Evolutionary conservation across 2,329 filamentous ascomycete species (phyloP).

Genomic region (Fusarium compactum): DNA sequence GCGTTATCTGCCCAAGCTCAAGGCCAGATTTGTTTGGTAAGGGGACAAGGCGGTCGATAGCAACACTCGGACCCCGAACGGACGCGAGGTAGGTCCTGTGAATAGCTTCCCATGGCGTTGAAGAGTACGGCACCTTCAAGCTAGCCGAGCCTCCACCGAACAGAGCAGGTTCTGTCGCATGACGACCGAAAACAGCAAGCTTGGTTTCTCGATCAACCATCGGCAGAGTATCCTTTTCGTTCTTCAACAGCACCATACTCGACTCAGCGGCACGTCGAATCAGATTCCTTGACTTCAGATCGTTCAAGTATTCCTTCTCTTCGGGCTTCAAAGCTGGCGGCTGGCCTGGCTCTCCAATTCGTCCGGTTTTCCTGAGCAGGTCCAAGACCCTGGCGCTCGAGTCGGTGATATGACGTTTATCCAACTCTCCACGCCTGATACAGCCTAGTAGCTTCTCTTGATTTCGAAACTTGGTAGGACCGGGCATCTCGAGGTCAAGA

Average conservation of each 20-base stretch:
- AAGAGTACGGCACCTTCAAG: background rate
- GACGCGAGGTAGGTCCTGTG: background rate
- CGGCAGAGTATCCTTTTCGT: background rate
- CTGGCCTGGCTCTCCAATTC: background rate
- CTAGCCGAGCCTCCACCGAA: background rate
- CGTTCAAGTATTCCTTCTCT: background rate
- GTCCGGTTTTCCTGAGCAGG: background rate
- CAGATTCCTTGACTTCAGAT: rapidly evolving
- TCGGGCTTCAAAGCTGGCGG: background rate
- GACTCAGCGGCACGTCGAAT: background rate
- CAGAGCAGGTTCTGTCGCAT: background rate
- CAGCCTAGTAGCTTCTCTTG: background rate
- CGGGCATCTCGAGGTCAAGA: conserved; percentile 4
- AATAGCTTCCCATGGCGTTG: background rate
- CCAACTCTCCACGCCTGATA: background rate
- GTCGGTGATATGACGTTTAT: background rate
- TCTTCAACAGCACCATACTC: background rate
- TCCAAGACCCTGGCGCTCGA: background rate
- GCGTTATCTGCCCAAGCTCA: background rate
- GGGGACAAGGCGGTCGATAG: background rate
- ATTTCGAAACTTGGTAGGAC: background rate
- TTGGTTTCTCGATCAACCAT: background rate
- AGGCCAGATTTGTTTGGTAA: background rate
- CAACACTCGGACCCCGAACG: background rate
- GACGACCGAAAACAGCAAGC: background rate